These are phyloP conservation scores for Stemphylium vesicarium DNA, from an alignment of 2,329 filamentous ascomycete genomes.

Conservation along the genomic window DNA sequence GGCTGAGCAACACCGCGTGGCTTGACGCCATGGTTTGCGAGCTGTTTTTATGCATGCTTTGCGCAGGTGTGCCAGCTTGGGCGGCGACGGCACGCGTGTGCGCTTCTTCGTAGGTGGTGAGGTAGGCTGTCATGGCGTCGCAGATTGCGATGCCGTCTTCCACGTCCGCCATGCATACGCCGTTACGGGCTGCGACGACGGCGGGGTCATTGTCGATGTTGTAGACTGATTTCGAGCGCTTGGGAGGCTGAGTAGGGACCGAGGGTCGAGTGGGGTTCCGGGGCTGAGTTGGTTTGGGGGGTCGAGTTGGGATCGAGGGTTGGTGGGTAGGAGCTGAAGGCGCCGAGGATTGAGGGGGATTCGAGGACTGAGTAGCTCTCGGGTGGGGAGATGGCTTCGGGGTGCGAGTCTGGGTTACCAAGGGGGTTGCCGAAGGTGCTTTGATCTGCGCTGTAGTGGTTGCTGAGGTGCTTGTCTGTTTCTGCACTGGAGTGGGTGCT, in stretches of 20 bases:
- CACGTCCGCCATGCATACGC: neutral
- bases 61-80: neutral
- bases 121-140: neutral
- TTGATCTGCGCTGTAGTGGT: neutral
- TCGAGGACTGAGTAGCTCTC: no score
- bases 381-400: no score
- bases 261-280: no score
- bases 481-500: neutral
- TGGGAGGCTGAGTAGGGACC: neutral
- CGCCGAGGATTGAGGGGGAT: no score
- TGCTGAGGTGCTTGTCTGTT: no score
- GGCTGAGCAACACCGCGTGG: neutral
- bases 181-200: neutral
- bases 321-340: no score
- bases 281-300: no score
- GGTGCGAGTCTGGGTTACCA: no score
- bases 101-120: neutral
- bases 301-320: no score
- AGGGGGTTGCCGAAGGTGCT: neutral
- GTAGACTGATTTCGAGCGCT: neutral
- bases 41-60: neutral
- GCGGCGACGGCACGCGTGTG: neutral
- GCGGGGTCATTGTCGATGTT: neutral
- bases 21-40: neutral
- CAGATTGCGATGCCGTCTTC: neutral